Evolutionary conservation across 192 early-diverging fungal species (phyloP), one percentile per base, ranked within the genome.

Genomic region (Obelidium mucronatum): DNA sequence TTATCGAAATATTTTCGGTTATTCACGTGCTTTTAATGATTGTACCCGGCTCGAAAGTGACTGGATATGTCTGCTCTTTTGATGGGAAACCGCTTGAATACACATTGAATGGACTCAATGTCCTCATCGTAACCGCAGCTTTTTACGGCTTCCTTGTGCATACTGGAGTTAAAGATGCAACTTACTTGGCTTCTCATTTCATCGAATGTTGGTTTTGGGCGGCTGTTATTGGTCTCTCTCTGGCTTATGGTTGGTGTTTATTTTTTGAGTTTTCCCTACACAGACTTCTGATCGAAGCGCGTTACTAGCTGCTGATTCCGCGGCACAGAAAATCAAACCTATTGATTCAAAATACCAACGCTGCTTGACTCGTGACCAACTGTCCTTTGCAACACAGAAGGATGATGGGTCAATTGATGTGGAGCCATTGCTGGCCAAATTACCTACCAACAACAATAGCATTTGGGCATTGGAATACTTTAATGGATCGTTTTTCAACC

Each of bases 401-500:
- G 17, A 24, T 11, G 55, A 40, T 26, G 39, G 33, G 22, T 3
- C 24, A 17, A 6, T 44, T 33, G 28, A 40, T 6, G 71, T 74
- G 8, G 8, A 63, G 4, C 26, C 76, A 15, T n/a, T 73, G 17
- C 1, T 74, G 2, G 15, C 48, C 0, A 42, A 28, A 0, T 52
- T 55, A 15, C 74, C 74, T 3, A 11, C 28, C 17, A 55, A 51
- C 51, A 35, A 19, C 3, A 54, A 78, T 30, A 73, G 24, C 26
- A 30, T 48, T 28, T 62, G 40, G 65, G n/a, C 64, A 19, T 19
- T 73, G 19, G 77, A 78, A 31, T 73, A 59, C 39, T 79, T 33
- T 53, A 79, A 79, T 35, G 78, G 78, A 22, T 33, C 15, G 0
- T 51, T 24, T 5, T 79, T 79, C 65, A 79, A 79, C 37, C 78